Percentiles rank a stretch among this genome's conserved stretches.
Evolutionary conservation across 2,329 filamentous ascomycete species (phyloP).

Genomic region (Penicillium aurantiogriseum): DNA sequence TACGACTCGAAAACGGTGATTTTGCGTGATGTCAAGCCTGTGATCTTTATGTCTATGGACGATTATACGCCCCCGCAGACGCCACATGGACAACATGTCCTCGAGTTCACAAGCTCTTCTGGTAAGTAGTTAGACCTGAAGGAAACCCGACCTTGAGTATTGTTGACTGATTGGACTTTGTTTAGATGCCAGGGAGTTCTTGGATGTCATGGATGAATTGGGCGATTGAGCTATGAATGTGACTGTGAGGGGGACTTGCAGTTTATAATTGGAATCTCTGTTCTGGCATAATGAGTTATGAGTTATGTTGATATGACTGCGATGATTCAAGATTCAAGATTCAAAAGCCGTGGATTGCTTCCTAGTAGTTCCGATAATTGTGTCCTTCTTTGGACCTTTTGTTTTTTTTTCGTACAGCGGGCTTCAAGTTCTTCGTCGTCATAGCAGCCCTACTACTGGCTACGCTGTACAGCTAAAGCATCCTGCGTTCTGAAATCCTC

Average conservation of each 20-base stretch:
- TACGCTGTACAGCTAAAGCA: not conserved
- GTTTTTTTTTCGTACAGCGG: not conserved
- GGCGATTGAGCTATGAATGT: conserved; percentile 2
- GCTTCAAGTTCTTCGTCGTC: not conserved
- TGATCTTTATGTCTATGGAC: conserved; percentile 52
- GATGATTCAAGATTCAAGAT: conserved; percentile 16
- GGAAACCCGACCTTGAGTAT: not conserved
- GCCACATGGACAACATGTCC: conserved; percentile 37
- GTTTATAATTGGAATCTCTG: conserved; percentile 1
- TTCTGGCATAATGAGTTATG: conserved; percentile 18
- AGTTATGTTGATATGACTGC: conserved; percentile 25
- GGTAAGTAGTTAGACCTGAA: conserved; percentile 27
- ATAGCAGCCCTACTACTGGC: not conserved
- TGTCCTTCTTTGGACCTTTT: not conserved
- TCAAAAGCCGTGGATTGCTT: conserved; percentile 12
- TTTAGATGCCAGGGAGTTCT: conserved; percentile 42
- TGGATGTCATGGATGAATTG: conserved; percentile 35
- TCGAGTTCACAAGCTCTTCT: conserved; percentile 37
- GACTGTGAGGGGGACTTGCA: not conserved
- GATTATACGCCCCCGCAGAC: conserved; percentile 46
- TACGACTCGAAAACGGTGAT: conserved; percentile 45
- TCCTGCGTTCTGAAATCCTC: not conserved
- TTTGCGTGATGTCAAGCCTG: conserved; percentile 52
- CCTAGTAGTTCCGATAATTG: not conserved
- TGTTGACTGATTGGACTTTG: conserved; percentile 9